phyloP scores from a whole-genome alignment of 768 basidiomycete species.

The Collybia sp. region DNA sequence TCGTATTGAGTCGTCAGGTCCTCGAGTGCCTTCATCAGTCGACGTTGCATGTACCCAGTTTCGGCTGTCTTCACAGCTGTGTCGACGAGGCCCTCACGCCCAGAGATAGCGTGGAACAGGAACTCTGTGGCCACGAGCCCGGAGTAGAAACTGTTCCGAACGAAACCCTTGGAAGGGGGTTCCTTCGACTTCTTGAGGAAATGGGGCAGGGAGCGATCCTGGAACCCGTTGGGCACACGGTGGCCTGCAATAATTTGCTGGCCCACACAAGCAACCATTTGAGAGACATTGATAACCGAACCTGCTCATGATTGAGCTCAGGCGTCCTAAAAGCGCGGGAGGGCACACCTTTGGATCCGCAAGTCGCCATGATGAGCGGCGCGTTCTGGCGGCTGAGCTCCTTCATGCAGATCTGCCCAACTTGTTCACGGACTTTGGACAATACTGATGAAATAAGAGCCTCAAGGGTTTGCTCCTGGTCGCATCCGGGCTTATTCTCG shows the following conservation, averaged over 20 bases:
- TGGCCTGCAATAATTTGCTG: constrained; percentile 98
- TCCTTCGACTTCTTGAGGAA: constrained; percentile 96
- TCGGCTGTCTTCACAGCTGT: constrained; percentile 99
- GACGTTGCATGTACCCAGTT: constrained; percentile 99
- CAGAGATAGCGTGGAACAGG: constrained; percentile 97
- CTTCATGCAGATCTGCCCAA: constrained; percentile 96
- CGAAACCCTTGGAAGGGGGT: constrained; percentile 97
- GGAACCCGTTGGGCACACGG: constrained; percentile 98
- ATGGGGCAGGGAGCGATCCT: constrained; percentile 97
- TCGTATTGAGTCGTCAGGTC: constrained; percentile 97
- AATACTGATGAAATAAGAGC: constrained; percentile 91
- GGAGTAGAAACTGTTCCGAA: constrained; percentile 93
- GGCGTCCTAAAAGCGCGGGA: not conserved
- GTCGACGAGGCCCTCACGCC: constrained; percentile 97
- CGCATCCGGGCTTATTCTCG: constrained; percentile 96
- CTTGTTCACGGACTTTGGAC: constrained; percentile 93
- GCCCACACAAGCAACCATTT: constrained; percentile 99
- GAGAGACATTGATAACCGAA: constrained; percentile 98
- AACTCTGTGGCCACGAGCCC: constrained; percentile 94
- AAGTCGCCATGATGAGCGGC: constrained; percentile 97
- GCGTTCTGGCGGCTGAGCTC: constrained; percentile 98
- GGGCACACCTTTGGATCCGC: constrained; percentile 90
- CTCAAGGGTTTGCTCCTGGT: constrained; percentile 96
- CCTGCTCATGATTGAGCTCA: constrained; percentile 32
- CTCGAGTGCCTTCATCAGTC: constrained; percentile 98